Conservation (phyloP, 1,284 basidiomycete species). For the Leccinum cinnamomeum region DNA sequence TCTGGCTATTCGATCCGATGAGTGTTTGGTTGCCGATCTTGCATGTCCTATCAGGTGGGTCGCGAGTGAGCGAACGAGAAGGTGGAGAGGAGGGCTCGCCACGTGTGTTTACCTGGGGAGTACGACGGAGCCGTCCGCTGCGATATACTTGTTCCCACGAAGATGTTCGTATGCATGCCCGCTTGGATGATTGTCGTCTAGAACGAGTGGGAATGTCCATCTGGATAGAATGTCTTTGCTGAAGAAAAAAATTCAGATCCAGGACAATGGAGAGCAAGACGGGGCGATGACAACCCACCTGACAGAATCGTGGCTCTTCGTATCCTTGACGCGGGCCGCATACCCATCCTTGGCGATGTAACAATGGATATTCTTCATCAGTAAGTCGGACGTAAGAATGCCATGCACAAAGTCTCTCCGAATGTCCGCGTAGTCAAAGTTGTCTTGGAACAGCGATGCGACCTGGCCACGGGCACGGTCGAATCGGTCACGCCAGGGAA, state of each 20-base stretch:
- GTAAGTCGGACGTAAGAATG: slow-evolving; percentile 92
- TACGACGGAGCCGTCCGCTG: slow-evolving; percentile 69
- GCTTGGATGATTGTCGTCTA: slow-evolving; percentile 89
- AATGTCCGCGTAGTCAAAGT: slow-evolving; percentile 96
- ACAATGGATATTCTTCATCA: slow-evolving; percentile 94
- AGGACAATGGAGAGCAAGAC: background rate
- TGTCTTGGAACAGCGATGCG: slow-evolving; percentile 96
- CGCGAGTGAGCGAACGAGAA: slow-evolving; percentile 1
- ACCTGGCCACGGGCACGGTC: slow-evolving; percentile 51
- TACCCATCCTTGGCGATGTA: slow-evolving; percentile 86
- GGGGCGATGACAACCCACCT: slow-evolving; percentile 47
- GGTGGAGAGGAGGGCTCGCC: background rate
- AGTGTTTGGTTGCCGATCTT: slow-evolving; percentile 82
- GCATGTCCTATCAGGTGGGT: slow-evolving; percentile 55
- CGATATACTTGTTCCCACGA: slow-evolving; percentile 84
- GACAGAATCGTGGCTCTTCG: slow-evolving; percentile 85
- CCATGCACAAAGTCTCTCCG: slow-evolving; percentile 94
- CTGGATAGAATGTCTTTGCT: slow-evolving; percentile 91
- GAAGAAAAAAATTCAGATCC: slow-evolving; percentile 1
- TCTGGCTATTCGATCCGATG: slow-evolving; percentile 69
- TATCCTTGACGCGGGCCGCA: slow-evolving; percentile 86
- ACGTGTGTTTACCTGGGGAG: slow-evolving; percentile 65
- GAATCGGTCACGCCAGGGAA: background rate
- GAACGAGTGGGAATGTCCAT: slow-evolving; percentile 94
- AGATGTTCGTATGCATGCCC: slow-evolving; percentile 80